A percentile compares a stretch with the other conserved stretches of the same genome.
Conservation (phyloP, 1,139 yeast species). For the Candida glucosophila region DNA sequence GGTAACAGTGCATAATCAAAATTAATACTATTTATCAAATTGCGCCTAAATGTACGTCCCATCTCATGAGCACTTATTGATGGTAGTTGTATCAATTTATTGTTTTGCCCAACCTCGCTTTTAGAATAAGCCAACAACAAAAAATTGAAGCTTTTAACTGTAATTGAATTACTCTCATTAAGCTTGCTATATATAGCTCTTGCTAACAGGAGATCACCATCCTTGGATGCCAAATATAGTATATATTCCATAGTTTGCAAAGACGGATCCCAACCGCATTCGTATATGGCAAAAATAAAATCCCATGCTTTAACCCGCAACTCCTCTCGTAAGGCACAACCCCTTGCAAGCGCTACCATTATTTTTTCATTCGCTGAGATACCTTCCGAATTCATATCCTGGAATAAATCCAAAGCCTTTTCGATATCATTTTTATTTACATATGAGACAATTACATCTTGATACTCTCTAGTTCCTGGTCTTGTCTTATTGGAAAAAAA, state of each 20-base stretch:
- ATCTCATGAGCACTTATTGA: slow-evolving; percentile 32
- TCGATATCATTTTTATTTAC: slow-evolving; percentile 57
- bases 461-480: slow-evolving; percentile 64
- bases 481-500: slow-evolving; percentile 55
- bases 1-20: slow-evolving; percentile 7
- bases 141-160: slow-evolving; percentile 39
- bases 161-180: slow-evolving; percentile 30
- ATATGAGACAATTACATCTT: slow-evolving; percentile 61
- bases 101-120: slow-evolving; percentile 9
- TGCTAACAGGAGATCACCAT: slow-evolving; percentile 70
- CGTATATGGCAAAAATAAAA: slow-evolving; percentile 59
- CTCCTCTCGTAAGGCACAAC: slow-evolving; percentile 51
- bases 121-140: slow-evolving; percentile 52
- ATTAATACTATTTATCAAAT: slow-evolving; percentile 23
- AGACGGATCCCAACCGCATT: slow-evolving; percentile 40
- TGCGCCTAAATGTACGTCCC: slow-evolving; percentile 40
- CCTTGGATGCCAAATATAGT: slow-evolving; percentile 65
- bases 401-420: slow-evolving; percentile 65
- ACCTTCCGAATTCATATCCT: slow-evolving; percentile 47
- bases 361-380: slow-evolving; percentile 36
- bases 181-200: slow-evolving; percentile 63
- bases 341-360: slow-evolving; percentile 59
- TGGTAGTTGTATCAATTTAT: slow-evolving; percentile 19
- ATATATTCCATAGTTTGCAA: slow-evolving; percentile 54
- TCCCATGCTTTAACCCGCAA: slow-evolving; percentile 65